Conservation (phyloP, 345 rosid species). For the Lagerstroemia speciosa region DNA sequence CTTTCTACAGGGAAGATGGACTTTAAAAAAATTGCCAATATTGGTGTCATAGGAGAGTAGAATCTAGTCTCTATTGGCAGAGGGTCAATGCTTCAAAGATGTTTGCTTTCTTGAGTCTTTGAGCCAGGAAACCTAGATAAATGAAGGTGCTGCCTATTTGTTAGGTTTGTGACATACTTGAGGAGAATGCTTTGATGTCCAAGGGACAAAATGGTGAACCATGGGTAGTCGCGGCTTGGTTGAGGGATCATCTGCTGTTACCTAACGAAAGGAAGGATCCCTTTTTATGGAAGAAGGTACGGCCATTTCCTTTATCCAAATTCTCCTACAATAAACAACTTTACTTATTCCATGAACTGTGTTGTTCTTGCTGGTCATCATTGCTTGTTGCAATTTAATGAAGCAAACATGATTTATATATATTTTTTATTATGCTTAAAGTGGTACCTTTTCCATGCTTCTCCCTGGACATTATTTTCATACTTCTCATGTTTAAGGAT, state of each 20-base stretch:
- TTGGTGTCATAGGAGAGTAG: neutral
- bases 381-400: neutral
- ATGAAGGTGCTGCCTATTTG: neutral
- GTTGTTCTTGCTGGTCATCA: neutral
- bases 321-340: neutral
- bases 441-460: neutral
- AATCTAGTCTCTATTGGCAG: neutral
- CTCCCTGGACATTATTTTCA: no score
- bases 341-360: neutral
- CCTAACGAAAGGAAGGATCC: conserved; percentile 84
- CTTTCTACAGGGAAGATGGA: neutral
- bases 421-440: neutral
- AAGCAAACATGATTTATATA: no score
- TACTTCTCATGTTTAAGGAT: no score
- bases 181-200: conserved; percentile 69
- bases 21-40: neutral
- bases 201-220: conserved; percentile 43
- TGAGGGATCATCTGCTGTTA: conserved; percentile 78
- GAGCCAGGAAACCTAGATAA: neutral
- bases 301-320: neutral
- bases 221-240: conserved; percentile 76
- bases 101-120: neutral
- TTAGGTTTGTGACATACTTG: conserved; percentile 80
- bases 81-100: neutral
- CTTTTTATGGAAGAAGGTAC: conserved; percentile 73